A percentile compares a stretch with the other conserved stretches of the same genome.
Evolutionary conservation across 176 grass and related monocot genomes (phyloP).

Genomic region (Oryza glaberrima): DNA sequence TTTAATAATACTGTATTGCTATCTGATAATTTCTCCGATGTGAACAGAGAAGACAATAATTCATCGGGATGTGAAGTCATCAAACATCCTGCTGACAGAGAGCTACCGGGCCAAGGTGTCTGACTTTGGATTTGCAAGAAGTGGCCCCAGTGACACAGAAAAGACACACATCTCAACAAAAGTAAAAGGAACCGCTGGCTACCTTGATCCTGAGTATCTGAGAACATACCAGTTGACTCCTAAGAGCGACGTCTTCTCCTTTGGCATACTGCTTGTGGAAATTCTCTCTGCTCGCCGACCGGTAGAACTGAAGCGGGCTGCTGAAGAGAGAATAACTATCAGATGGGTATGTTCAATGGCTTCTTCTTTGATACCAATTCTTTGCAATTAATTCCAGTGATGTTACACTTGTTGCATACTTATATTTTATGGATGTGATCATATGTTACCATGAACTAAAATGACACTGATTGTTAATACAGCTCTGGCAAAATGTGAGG

Average conservation of each 20-base stretch:
- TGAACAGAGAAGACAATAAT: constrained; percentile 98
- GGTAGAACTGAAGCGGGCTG: constrained; percentile 74
- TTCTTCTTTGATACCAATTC: neutral
- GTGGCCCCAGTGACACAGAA: constrained; percentile 79
- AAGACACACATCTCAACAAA: constrained; percentile 97
- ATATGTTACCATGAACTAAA: neutral
- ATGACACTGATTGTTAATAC: neutral
- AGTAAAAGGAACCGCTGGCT: constrained; percentile 98
- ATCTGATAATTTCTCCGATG: constrained; percentile 32
- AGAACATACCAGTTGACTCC: constrained; percentile 93
- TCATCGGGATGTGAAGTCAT: constrained; percentile 98
- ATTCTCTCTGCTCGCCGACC: constrained; percentile 89
- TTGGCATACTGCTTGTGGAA: constrained; percentile 93
- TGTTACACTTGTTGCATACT: neutral
- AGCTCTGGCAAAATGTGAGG: neutral
- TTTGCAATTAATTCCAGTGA: neutral
- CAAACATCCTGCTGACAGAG: constrained; percentile 96
- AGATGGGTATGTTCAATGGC: constrained; percentile 81
- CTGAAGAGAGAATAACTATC: constrained; percentile 87
- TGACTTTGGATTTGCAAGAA: constrained; percentile 93
- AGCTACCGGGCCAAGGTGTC: constrained; percentile 93
- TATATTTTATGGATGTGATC: neutral
- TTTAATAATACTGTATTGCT: neutral
- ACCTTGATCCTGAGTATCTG: constrained; percentile 94
- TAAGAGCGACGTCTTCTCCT: constrained; percentile 99